Evolutionary conservation across 2,329 filamentous ascomycete species (phyloP), one percentile per base, ranked within the genome.

Genomic region (Claviceps sp.): DNA sequence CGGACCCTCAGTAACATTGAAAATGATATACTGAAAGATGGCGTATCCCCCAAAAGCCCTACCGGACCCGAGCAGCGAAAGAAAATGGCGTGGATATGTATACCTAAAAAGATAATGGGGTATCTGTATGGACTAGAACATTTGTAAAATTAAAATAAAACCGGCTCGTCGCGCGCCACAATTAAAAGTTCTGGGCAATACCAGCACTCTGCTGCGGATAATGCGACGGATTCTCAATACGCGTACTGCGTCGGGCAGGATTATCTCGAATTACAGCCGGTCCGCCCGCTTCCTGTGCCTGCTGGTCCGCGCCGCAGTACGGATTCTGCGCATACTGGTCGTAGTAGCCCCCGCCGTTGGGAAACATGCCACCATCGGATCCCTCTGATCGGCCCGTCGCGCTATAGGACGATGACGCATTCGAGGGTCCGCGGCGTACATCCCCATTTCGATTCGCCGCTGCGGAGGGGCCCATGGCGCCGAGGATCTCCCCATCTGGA

Each of bases 391-490:
- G 80, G 45, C 81, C 83, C 7, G 82, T 86, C 13, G 83, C 85
- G 57, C 90, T 96, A 71, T 97, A 98, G 1, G 88, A 90, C 0
- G 93, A 97, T 0, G 93, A 98, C 5, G 93, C 93, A 62, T 97
- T 97, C 5, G 91, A 97, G 2, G 88, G 83, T 1, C 93, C 93
- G 50, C 93, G 85, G 58, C 86, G 87, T 38, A 97, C 86, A 58
- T 88, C 87, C 26, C 70, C 73, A 47, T 71, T 74, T 50, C 80
- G 76, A 66, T 85, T 84, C 55, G 79, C 77, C 52, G 79, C 75
- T 26, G 84, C 77, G 14, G 79, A 75, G 13, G 87, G 85, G 3
- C 88, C 88, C 69, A 95, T 83, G 43, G 84, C 87, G 49, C 86
- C 88, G 39, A 95, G 77, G 45, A 88, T 86, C 64, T 95, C 89